phyloP scores from a whole-genome alignment of 2,329 filamentous ascomycete species.

The Trichophyton benhamiae region DNA sequence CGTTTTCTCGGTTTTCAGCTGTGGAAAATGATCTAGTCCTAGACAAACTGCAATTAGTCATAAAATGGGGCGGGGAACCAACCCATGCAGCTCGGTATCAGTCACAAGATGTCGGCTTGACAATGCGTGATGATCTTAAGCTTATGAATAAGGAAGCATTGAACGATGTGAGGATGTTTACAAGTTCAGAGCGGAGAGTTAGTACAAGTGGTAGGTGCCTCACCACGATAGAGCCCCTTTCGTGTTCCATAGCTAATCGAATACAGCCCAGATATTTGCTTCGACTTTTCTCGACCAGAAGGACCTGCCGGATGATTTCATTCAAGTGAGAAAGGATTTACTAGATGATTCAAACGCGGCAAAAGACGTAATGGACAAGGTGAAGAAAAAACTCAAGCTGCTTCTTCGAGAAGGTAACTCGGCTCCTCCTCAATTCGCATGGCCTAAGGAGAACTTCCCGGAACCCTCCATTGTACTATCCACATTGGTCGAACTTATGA shows the following conservation, averaged over 20 bases:
- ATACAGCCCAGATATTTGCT: constrained; percentile 77
- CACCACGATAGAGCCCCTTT: not conserved
- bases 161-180: constrained; percentile 88
- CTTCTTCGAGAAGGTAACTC: constrained; percentile 84
- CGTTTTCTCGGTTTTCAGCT: constrained; percentile 85
- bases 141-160: constrained; percentile 85
- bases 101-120: constrained; percentile 84
- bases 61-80: constrained; percentile 98
- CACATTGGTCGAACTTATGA: constrained; percentile 90
- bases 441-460: constrained; percentile 81
- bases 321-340: constrained; percentile 84
- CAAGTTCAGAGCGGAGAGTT: constrained; percentile 86
- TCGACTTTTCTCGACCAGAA: constrained; percentile 78
- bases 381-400: constrained; percentile 97
- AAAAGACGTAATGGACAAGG: constrained; percentile 98
- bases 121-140: constrained; percentile 88
- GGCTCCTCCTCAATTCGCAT: constrained; percentile 91
- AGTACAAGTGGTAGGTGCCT: constrained; percentile 57
- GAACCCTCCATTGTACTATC: constrained; percentile 89
- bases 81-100: constrained; percentile 96
- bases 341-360: constrained; percentile 96
- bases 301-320: constrained; percentile 72
- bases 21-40: constrained; percentile 85
- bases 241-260: constrained; percentile 6
- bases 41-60: constrained; percentile 92